These are phyloP conservation scores for Talinum fruticosum DNA, from an alignment of 148 eudicot genomes.

Conservation along the genomic window DNA sequence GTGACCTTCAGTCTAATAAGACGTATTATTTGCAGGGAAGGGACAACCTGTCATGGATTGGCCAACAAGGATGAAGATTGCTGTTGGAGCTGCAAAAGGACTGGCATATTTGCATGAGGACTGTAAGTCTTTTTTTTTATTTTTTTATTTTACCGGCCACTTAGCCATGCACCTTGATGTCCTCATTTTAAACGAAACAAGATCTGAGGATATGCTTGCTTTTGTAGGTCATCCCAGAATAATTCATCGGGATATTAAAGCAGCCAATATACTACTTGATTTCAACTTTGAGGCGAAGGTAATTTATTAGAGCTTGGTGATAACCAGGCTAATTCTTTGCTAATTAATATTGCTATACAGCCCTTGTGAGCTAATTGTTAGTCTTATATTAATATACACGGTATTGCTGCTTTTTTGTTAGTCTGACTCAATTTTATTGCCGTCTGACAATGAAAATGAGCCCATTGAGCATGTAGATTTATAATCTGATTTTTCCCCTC, in stretches of 20 bases:
- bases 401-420: background rate
- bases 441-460: background rate
- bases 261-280: conserved; percentile 75
- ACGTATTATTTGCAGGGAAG: conserved; percentile 39
- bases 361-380: background rate
- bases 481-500: conserved; percentile 8
- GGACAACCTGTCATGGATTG: conserved; percentile 52
- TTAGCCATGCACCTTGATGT: background rate
- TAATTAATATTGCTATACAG: no score
- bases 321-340: background rate
- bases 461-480: background rate
- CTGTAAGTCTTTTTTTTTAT: conserved; percentile 39
- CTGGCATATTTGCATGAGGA: conserved; percentile 67
- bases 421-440: background rate
- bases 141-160: conserved; percentile 1
- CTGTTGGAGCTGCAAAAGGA: conserved; percentile 67
- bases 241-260: conserved; percentile 79
- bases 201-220: conserved; percentile 18
- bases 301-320: background rate
- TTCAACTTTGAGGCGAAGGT: conserved; percentile 76
- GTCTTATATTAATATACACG: background rate
- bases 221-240: conserved; percentile 79
- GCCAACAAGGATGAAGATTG: conserved; percentile 51
- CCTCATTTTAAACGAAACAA: background rate
- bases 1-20: conserved; percentile 20